Conservation (phyloP, 345 rosid genomes). For the Populus nigra region DNA sequence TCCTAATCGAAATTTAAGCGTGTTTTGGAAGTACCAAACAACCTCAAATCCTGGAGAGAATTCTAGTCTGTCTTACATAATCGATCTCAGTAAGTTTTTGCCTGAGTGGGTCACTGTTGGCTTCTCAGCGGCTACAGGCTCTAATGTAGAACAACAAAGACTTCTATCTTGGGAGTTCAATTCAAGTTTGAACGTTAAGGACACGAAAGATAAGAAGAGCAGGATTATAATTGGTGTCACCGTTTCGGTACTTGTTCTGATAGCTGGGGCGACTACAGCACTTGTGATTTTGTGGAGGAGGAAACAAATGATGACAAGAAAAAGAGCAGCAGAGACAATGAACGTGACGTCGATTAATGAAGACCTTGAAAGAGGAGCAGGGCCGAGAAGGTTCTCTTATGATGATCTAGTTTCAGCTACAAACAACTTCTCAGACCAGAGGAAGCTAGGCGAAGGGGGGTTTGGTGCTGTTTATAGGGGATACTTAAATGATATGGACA, state of each 20-base stretch:
- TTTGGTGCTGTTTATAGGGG: conserved; percentile 58
- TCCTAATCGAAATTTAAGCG: conserved; percentile 26
- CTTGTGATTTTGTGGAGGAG: background rate
- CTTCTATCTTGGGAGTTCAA: conserved; percentile 43
- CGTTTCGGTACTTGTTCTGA: conserved; percentile 13
- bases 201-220: background rate
- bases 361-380: conserved; percentile 53
- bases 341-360: conserved; percentile 32
- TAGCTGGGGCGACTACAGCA: background rate
- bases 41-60: conserved; percentile 15
- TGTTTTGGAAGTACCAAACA: conserved; percentile 29
- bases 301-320: conserved; percentile 3
- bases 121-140: conserved; percentile 39
- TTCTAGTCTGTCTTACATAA: conserved; percentile 23
- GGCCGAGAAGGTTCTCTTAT: conserved; percentile 53
- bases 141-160: background rate
- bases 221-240: conserved; percentile 10
- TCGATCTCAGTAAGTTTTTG: conserved; percentile 29
- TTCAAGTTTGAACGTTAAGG: conserved; percentile 23
- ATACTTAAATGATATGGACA: conserved; percentile 23
- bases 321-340: background rate
- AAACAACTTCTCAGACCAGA: conserved; percentile 40
- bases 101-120: conserved; percentile 40
- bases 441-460: conserved; percentile 67
- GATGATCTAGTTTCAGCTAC: conserved; percentile 47